Percentiles rank a stretch among this genome's conserved stretches.
phyloP scores from a whole-genome alignment of 805 yeast genomes.

The Millerago galiae region DNA sequence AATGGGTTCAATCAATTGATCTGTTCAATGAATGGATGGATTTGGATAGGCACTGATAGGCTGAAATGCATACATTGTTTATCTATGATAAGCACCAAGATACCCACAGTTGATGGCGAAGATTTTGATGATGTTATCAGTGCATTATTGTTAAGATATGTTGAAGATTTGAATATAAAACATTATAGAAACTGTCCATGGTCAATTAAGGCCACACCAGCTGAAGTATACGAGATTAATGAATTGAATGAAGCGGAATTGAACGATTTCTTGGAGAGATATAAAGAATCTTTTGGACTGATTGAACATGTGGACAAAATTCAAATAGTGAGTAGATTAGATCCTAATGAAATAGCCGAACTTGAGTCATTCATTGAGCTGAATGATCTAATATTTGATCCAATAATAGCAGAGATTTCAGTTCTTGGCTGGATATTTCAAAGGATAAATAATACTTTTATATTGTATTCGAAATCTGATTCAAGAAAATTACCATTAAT shows the following conservation, averaged over 20 bases:
- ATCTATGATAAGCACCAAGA: background rate
- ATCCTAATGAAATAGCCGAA: background rate
- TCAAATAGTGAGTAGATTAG: background rate
- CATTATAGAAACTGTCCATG: conserved; percentile 6
- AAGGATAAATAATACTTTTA: background rate
- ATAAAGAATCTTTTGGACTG: background rate
- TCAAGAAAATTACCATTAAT: conserved; percentile 1
- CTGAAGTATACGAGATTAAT: background rate
- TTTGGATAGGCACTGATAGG: background rate
- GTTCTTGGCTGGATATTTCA: conserved; percentile 2
- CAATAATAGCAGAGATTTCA: background rate
- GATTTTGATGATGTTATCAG: background rate
- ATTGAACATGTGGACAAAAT: background rate
- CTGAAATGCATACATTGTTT: background rate
- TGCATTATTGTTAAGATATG: background rate
- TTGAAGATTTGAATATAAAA: background rate
- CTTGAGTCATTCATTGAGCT: background rate
- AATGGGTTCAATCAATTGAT: background rate
- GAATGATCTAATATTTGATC: background rate
- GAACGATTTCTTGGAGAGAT: background rate
- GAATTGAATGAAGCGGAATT: background rate
- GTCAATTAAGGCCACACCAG: background rate
- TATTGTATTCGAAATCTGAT: conserved; percentile 4
- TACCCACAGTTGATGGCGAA: background rate
- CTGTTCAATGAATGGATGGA: background rate